These are phyloP conservation scores for Colletotrichum cordylinicola DNA, from an alignment of 2,329 filamentous ascomycete species.

Conservation along the genomic window DNA sequence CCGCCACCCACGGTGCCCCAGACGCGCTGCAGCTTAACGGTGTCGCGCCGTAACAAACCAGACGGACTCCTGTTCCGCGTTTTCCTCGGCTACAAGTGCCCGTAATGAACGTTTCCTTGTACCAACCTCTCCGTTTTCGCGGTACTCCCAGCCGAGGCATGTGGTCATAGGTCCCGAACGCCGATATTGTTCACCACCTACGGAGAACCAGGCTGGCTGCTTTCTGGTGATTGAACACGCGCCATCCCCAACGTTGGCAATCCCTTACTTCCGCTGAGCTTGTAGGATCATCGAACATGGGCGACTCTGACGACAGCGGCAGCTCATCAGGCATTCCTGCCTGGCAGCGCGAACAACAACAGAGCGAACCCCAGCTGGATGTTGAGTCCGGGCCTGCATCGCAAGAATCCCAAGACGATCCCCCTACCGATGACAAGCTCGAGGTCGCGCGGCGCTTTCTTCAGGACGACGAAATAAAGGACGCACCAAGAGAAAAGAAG, in stretches of 20 bases:
- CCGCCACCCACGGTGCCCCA: neutral
- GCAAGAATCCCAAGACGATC: constrained; percentile 2
- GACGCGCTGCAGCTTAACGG: neutral
- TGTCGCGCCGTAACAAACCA: neutral
- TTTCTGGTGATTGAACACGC: neutral
- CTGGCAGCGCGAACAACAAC: constrained; percentile 33
- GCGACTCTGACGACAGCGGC: constrained; percentile 34
- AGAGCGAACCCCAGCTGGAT: neutral
- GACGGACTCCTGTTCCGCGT: neutral
- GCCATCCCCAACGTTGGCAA: neutral
- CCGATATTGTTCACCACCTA: neutral
- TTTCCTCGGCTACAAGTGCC: neutral
- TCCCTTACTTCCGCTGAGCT: neutral
- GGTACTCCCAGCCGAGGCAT: constrained; percentile 22
- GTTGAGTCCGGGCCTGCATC: neutral
- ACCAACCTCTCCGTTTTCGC: constrained; percentile 2
- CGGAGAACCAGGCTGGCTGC: neutral
- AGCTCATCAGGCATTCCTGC: constrained; percentile 30
- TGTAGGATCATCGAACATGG: constrained; percentile 28
- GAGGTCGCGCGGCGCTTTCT: constrained; percentile 80
- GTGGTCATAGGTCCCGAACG: constrained; percentile 19
- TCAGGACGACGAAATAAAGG: constrained; percentile 73
- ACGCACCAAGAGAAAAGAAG: constrained; percentile 75
- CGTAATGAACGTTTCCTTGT: neutral
- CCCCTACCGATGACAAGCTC: constrained; percentile 32